phyloP scores from a whole-genome alignment of 192 early-diverging fungal species.

The Rhizoclosmatium globosum region DNA sequence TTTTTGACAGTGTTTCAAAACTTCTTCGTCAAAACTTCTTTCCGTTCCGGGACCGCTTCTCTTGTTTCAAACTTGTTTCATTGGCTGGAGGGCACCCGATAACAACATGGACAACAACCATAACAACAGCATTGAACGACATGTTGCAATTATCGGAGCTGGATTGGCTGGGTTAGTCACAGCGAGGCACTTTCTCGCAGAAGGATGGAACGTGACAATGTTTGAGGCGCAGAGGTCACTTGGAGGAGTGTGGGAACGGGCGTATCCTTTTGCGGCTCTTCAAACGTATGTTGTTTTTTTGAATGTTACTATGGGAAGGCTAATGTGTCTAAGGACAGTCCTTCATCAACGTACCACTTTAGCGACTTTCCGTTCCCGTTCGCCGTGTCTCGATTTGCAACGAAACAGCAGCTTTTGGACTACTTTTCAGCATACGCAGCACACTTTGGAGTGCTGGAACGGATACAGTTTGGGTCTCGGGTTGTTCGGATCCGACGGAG shows the following conservation, averaged over 20 bases:
- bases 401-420: background rate
- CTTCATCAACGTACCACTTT: slow-evolving; percentile 2
- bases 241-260: background rate
- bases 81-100: too few species aligned
- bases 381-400: slow-evolving; percentile 4
- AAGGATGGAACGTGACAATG: slow-evolving; percentile 15
- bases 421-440: slow-evolving; percentile 13
- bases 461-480: background rate
- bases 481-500: slow-evolving; percentile 4
- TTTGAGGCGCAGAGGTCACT: background rate
- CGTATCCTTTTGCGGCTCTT: background rate
- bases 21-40: too few species aligned
- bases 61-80: too few species aligned
- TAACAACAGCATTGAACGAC: too few species aligned
- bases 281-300: background rate
- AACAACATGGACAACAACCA: too few species aligned
- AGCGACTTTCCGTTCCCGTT: slow-evolving; percentile 22
- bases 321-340: background rate
- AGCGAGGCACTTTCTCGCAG: background rate
- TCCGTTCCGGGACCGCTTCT: too few species aligned
- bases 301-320: background rate
- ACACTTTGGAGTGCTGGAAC: background rate
- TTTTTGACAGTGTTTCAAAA: too few species aligned
- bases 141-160: slow-evolving; percentile 19
- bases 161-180: slow-evolving; percentile 22